These are phyloP conservation scores for Arctium minus DNA, from an alignment of 129 eudicot species.

Conservation along the genomic window DNA sequence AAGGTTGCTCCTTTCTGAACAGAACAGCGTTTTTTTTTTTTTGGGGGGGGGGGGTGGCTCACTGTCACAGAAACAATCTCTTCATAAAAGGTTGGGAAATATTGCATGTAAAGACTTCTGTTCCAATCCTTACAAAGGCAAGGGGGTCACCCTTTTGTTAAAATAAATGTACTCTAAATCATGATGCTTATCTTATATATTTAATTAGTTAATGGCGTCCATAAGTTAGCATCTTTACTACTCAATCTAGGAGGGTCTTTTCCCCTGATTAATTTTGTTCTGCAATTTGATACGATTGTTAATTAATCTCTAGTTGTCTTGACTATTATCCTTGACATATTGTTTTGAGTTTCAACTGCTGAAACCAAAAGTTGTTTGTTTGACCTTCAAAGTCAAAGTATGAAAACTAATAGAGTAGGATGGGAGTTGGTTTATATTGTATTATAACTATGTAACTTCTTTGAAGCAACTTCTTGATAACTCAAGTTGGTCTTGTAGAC, in stretches of 20 bases:
- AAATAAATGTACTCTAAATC: neutral
- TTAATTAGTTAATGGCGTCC: neutral
- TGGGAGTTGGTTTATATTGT: neutral
- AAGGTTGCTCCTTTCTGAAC: too few relatives aligned
- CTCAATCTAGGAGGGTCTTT: neutral
- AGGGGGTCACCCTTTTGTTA: neutral
- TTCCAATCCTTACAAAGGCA: neutral
- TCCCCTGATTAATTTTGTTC: neutral
- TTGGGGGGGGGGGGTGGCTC: too few relatives aligned
- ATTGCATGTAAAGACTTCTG: neutral
- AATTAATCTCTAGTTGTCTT: neutral
- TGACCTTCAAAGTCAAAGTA: neutral
- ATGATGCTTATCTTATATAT: slow-evolving; percentile 1
- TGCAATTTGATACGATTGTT: neutral
- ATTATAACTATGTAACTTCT: neutral
- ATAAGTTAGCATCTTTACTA: neutral
- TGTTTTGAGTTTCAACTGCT: neutral
- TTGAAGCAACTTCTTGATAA: neutral
- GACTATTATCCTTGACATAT: neutral
- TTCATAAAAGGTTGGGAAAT: too few relatives aligned
- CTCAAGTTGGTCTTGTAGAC: slow-evolving; percentile 33
- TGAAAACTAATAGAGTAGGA: neutral
- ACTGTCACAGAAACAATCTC: too few relatives aligned
- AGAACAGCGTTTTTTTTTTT: too few relatives aligned
- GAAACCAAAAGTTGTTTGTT: neutral